Percentiles rank a stretch among this genome's conserved stretches.
Evolutionary conservation across 1,284 basidiomycete genomes (phyloP).

Genomic region (Malassezia arunalokei): DNA sequence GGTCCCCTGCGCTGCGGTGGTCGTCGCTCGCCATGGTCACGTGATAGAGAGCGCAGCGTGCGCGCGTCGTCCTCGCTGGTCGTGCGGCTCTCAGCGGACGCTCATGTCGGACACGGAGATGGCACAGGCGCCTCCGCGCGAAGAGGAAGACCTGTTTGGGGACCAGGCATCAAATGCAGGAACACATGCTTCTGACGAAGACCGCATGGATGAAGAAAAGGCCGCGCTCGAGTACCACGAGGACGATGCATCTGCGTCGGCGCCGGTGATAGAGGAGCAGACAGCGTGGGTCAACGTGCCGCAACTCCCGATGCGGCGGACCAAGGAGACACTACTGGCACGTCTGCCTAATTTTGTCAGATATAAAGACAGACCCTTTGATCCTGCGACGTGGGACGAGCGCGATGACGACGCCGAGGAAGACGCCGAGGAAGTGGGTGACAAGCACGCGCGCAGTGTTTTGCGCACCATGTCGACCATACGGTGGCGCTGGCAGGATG

Average conservation of each 20-base stretch:
- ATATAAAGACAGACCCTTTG: conserved; percentile 29
- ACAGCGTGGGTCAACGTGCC: conserved; percentile 32
- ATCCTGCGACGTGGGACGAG: conserved; percentile 29
- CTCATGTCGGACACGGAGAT: background rate
- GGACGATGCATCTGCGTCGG: conserved; percentile 19
- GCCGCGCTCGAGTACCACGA: conserved; percentile 29
- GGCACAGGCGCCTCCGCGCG: background rate
- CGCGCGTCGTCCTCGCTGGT: background rate
- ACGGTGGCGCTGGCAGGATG: conserved; percentile 74
- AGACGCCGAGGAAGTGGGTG: conserved; percentile 52
- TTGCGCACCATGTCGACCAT: conserved; percentile 78
- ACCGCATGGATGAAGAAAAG: conserved; percentile 17
- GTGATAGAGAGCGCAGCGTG: background rate
- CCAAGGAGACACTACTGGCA: conserved; percentile 37
- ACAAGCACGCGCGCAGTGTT: conserved; percentile 28
- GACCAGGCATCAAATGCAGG: conserved; percentile 9
- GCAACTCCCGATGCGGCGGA: conserved; percentile 31
- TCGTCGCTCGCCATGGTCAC: background rate
- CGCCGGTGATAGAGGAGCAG: conserved; percentile 52
- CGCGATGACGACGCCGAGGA: conserved; percentile 42
- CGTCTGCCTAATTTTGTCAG: conserved; percentile 42
- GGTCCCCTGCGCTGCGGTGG: background rate
- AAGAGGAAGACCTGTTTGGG: conserved; percentile 19
- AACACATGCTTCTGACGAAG: conserved; percentile 2
- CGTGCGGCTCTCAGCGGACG: too few species aligned